Evolutionary conservation across 352 stramenopile species (phyloP).

Genomic region (Phytophthora tubulina): DNA sequence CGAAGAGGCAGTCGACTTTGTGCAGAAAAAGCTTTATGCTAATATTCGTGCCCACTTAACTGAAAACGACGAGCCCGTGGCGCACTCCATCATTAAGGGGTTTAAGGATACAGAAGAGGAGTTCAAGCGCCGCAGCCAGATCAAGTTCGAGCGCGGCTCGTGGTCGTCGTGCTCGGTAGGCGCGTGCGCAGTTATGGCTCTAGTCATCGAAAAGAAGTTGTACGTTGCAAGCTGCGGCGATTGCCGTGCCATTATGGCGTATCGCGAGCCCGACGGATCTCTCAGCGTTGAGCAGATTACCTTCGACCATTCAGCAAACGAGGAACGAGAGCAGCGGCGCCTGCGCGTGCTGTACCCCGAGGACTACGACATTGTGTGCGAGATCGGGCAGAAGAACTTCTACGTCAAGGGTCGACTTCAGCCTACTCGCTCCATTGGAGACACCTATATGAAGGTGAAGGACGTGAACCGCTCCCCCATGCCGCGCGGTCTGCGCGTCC

Average conservation of each 20-base stretch:
- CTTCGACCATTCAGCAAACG: slow-evolving; percentile 73
- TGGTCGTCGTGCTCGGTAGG: slow-evolving; percentile 73
- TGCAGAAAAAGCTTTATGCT: slow-evolving; percentile 68
- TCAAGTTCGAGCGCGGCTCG: slow-evolving; percentile 60
- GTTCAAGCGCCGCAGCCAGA: slow-evolving; percentile 62
- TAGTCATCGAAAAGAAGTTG: slow-evolving; percentile 63
- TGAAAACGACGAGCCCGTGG: slow-evolving; percentile 40
- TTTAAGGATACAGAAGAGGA: slow-evolving; percentile 73
- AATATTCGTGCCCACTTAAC: slow-evolving; percentile 61
- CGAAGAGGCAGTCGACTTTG: slow-evolving; percentile 71
- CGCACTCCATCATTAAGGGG: slow-evolving; percentile 60
- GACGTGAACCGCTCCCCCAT: slow-evolving; percentile 74
- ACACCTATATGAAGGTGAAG: slow-evolving; percentile 85
- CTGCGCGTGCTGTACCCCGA: slow-evolving; percentile 66
- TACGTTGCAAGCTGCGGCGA: slow-evolving; percentile 75
- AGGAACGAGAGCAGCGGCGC: slow-evolving; percentile 63
- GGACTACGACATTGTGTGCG: slow-evolving; percentile 76
- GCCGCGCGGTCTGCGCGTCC: slow-evolving; percentile 66
- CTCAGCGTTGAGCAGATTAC: slow-evolving; percentile 76
- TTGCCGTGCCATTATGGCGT: slow-evolving; percentile 75
- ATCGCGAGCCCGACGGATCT: slow-evolving; percentile 56
- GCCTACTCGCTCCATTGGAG: slow-evolving; percentile 69
- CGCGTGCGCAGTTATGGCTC: slow-evolving; percentile 67
- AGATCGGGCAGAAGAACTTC: slow-evolving; percentile 72
- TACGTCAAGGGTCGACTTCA: slow-evolving; percentile 81